Evolutionary conservation across 202 grass and related monocot genomes (phyloP).

Genomic region (Schoenoplectus triqueter): DNA sequence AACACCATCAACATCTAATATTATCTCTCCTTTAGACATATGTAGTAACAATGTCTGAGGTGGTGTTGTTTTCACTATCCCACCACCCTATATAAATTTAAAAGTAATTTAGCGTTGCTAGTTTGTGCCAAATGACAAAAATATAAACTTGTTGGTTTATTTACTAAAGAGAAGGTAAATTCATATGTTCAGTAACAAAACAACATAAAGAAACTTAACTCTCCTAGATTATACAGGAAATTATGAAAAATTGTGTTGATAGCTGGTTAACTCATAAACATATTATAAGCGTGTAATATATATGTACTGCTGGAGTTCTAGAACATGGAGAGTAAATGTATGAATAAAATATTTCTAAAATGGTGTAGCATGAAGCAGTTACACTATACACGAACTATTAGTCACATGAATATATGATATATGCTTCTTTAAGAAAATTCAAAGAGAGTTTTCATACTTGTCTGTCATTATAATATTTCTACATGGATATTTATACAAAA

Average conservation of each 20-base stretch:
- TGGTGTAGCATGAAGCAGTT: constrained; percentile 1
- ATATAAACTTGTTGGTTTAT: background rate
- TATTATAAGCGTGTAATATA: constrained; percentile 1
- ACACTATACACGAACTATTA: background rate
- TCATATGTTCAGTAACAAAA: background rate
- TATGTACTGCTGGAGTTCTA: constrained; percentile 7
- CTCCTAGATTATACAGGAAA: background rate
- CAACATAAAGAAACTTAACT: background rate
- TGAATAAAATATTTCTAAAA: constrained; percentile 12
- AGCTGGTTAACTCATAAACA: background rate
- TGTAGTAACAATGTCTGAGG: constrained; percentile 48
- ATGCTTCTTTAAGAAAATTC: background rate
- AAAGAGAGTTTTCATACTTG: constrained; percentile 45
- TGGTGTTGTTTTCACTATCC: constrained; percentile 48
- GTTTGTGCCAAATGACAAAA: background rate
- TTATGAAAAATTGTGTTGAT: constrained; percentile 4
- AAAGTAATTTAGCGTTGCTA: background rate
- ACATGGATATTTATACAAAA: too few relatives aligned
- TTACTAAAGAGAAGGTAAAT: background rate
- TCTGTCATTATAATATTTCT: too few relatives aligned
- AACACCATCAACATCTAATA: constrained; percentile 70
- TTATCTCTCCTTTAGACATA: constrained; percentile 64
- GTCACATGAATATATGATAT: background rate
- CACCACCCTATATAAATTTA: constrained; percentile 48
- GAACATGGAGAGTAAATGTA: constrained; percentile 12